These are phyloP conservation scores for Cercospora janseana DNA, from an alignment of 2,329 filamentous ascomycete species.

Conservation along the genomic window DNA sequence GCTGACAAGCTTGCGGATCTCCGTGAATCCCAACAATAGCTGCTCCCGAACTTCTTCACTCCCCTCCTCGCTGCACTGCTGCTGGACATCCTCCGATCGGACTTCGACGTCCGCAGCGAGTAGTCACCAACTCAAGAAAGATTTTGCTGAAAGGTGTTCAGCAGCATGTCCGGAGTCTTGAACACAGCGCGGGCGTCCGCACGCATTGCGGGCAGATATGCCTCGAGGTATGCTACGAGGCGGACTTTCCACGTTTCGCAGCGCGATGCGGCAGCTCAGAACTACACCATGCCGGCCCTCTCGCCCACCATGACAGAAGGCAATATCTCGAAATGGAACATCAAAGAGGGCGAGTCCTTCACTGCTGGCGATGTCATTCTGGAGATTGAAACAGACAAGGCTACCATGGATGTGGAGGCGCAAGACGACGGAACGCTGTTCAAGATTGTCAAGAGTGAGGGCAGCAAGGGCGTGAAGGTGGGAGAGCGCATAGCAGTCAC, in stretches of 20 bases:
- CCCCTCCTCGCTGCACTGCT: slow-evolving; percentile 6
- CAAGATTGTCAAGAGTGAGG: slow-evolving; percentile 74
- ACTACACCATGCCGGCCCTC: slow-evolving; percentile 87
- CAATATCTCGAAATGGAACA: slow-evolving; percentile 79
- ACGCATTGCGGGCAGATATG: slow-evolving; percentile 33
- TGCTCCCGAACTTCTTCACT: slow-evolving; percentile 14
- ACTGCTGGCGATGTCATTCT: slow-evolving; percentile 80
- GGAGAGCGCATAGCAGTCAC: slow-evolving; percentile 79
- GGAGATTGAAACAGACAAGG: slow-evolving; percentile 93
- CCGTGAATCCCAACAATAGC: slow-evolving; percentile 24
- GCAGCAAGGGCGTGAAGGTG: slow-evolving; percentile 73
- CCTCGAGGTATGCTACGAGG: slow-evolving; percentile 25
- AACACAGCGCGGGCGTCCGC: slow-evolving; percentile 33
- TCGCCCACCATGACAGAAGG: slow-evolving; percentile 94
- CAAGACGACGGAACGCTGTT: slow-evolving; percentile 84
- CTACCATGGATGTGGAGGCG: slow-evolving; percentile 90
- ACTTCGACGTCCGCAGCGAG: neutral
- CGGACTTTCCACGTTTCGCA: slow-evolving; percentile 32
- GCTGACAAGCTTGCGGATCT: slow-evolving; percentile 10
- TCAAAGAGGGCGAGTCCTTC: slow-evolving; percentile 84
- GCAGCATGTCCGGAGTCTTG: slow-evolving; percentile 34
- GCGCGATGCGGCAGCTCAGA: slow-evolving; percentile 66
- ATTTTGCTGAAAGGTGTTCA: neutral
- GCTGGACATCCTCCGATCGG: neutral
- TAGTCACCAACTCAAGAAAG: neutral